phyloP scores from a whole-genome alignment of 441 rosid species.

The Pelargonium australe region DNA sequence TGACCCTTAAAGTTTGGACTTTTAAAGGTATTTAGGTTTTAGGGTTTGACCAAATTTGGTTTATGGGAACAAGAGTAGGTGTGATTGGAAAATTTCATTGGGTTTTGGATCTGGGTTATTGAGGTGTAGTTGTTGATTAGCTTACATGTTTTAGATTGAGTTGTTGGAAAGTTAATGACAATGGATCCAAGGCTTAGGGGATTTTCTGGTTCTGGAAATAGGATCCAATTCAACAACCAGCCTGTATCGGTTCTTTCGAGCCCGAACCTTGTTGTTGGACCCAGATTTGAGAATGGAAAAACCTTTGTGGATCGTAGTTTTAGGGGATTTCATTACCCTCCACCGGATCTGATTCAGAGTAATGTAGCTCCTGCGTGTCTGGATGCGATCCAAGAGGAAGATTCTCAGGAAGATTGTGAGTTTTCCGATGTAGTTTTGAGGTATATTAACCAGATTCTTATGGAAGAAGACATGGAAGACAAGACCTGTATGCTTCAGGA shows the following conservation, averaged over 20 bases:
- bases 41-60: neutral
- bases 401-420: slow-evolving; percentile 38
- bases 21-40: neutral
- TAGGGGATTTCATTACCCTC: slow-evolving; percentile 22
- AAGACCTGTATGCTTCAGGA: slow-evolving; percentile 53
- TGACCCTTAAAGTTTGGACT: neutral
- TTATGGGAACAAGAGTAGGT: no score
- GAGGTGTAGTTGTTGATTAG: neutral
- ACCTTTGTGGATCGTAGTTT: slow-evolving; percentile 17
- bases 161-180: slow-evolving; percentile 20
- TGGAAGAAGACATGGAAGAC: slow-evolving; percentile 66
- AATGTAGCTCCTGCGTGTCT: slow-evolving; percentile 12
- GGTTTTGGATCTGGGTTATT: neutral
- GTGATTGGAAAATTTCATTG: no score
- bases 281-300: slow-evolving; percentile 21
- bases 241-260: slow-evolving; percentile 26
- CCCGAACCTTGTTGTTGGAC: slow-evolving; percentile 30
- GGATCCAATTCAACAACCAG: slow-evolving; percentile 28
- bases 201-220: slow-evolving; percentile 28
- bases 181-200: slow-evolving; percentile 43
- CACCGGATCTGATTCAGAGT: slow-evolving; percentile 20
- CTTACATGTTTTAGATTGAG: neutral
- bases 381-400: slow-evolving; percentile 21
- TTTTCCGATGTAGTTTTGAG: slow-evolving; percentile 53
- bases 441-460: slow-evolving; percentile 52